Evolutionary conservation across 768 basidiomycete species (phyloP), one percentile per base, ranked within the genome.

Genomic region (Tulasnella sp.): DNA sequence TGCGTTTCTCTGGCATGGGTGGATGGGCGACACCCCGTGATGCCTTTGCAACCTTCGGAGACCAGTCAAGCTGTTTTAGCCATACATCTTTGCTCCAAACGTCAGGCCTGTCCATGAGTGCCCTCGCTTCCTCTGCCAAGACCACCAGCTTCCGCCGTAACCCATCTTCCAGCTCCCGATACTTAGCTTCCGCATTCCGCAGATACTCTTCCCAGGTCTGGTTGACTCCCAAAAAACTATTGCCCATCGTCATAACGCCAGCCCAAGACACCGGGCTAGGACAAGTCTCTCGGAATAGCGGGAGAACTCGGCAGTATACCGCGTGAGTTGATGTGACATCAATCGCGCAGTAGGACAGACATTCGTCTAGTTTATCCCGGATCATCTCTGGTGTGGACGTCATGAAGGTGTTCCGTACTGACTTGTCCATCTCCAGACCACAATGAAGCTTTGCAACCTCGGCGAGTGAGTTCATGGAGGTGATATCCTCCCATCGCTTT

Each of bases 361-460:
- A 89, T 60, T 84, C 80, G 3, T 80, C 75, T 12, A 94, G 71
- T 63, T 82, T 78, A 0, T 80, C 77, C 2, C 75, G 72, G 49
- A 93, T 84, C 15, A 79, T 78, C 42, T 77, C 75, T n/a, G 80
- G 83, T 1, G 82, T 77, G 27, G 74, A 73, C 17, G 76, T 80
- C 78, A 92, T 80, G 65, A 92, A 81, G 65, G 90, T 86, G 63
- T 80, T 79, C 2, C 93, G 81, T 4, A 82, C 76, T 25, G 77
- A 75, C 71, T 98, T 96, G 71, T 87, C 81, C 64, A 94, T 71
- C 19, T 77, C 73, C 61, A 90, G 86, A 8, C 80, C 80, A 66
- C 91, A 96, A 69, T 99, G 91, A 2, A 98, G 76, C 50, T 81
- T 82, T 0, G 92, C 92, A 25, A 98, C 93, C 63, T 97, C 93